phyloP scores from a whole-genome alignment of 768 basidiomycete genomes.

The Daedaleopsis sinensis region DNA sequence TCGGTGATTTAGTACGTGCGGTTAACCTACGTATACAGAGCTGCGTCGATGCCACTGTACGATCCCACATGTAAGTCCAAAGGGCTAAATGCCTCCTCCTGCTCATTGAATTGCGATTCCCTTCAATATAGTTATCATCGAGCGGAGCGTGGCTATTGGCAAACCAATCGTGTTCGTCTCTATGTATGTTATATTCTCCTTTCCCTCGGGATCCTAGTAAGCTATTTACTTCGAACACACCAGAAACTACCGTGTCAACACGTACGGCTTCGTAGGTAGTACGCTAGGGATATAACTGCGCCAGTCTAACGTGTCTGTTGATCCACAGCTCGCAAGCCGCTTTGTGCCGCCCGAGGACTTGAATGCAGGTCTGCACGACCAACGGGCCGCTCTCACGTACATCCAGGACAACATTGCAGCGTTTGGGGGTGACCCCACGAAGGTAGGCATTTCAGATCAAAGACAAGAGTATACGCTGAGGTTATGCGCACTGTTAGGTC shows the following conservation, averaged over 20 bases:
- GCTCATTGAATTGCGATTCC: not conserved
- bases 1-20: not conserved
- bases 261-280: conserved; percentile 54
- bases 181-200: conserved; percentile 11
- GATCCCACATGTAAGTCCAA: conserved; percentile 49
- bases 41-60: conserved; percentile 43
- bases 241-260: conserved; percentile 61
- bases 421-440: conserved; percentile 48
- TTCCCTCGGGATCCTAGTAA: not conserved
- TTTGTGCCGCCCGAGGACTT: conserved; percentile 50
- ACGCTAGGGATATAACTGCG: no score
- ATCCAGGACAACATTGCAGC: conserved; percentile 63
- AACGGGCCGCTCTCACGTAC: conserved; percentile 59
- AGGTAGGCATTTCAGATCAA: conserved; percentile 27
- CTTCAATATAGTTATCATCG: conserved; percentile 44
- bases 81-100: no score
- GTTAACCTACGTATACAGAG: conserved; percentile 32
- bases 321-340: conserved; percentile 46
- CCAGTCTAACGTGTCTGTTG: no score
- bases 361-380: conserved; percentile 47
- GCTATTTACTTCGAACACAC: not conserved
- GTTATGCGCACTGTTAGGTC: conserved; percentile 33
- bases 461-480: not conserved
- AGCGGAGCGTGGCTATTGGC: conserved; percentile 45
- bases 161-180: conserved; percentile 61